phyloP scores from a whole-genome alignment of 73 alveolate species.

The Tetrahymena borealis region DNA sequence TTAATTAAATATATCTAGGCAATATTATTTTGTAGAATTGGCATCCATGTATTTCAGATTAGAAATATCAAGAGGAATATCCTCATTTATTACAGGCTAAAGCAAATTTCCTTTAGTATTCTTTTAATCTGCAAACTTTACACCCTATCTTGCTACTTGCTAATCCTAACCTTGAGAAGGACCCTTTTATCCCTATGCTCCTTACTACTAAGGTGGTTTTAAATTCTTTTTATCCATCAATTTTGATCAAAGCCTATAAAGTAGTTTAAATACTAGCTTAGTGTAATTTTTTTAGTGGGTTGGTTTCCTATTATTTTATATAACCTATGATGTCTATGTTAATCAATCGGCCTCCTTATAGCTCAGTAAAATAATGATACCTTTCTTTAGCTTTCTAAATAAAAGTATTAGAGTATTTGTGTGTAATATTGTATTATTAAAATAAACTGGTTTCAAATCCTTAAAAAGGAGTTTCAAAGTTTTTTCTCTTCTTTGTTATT shows the following conservation, averaged over 20 bases:
- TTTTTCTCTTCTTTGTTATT: background rate
- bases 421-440: background rate
- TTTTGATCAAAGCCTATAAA: background rate
- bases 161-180: background rate
- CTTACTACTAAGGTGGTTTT: background rate
- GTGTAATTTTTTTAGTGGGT: background rate
- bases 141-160: background rate
- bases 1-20: background rate
- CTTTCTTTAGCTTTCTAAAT: too few relatives aligned
- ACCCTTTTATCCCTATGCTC: background rate
- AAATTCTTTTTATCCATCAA: background rate
- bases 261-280: too few relatives aligned
- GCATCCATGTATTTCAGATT: background rate
- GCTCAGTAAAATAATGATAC: background rate
- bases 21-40: background rate
- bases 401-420: background rate
- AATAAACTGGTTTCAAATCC: background rate
- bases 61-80: background rate
- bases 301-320: background rate
- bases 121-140: background rate
- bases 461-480: conserved; percentile 1
- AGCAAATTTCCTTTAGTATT: background rate
- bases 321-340: background rate
- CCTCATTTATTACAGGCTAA: background rate
- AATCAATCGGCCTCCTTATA: background rate